Percentiles rank a stretch among this genome's conserved stretches.
These are phyloP conservation scores for Ogataea pignaliae DNA, from an alignment of 805 yeast species.

Conservation along the genomic window DNA sequence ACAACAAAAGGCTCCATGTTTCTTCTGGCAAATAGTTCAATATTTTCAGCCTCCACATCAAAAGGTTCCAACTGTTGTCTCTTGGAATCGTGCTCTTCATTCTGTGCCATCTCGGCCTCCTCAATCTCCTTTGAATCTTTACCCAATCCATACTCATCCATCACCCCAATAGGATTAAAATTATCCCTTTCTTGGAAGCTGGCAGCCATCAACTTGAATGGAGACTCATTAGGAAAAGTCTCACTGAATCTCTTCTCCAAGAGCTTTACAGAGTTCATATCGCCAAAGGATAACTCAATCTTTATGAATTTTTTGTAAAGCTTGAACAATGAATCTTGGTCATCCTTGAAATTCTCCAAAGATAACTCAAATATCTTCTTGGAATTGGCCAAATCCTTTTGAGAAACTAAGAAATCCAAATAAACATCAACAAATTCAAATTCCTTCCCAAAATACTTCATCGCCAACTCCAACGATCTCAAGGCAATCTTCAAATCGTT, in stretches of 20 bases:
- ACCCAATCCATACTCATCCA: constrained; percentile 27
- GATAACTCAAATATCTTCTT: constrained; percentile 81
- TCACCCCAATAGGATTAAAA: constrained; percentile 31
- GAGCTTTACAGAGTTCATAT: constrained; percentile 57
- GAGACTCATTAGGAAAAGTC: constrained; percentile 57
- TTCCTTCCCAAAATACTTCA: constrained; percentile 46
- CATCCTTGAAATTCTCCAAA: constrained; percentile 46
- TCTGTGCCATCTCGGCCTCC: not conserved
- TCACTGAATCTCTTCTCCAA: constrained; percentile 65
- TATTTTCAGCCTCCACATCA: constrained; percentile 15
- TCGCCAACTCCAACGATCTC: constrained; percentile 74
- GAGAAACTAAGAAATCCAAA: constrained; percentile 62
- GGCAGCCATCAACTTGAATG: constrained; percentile 19
- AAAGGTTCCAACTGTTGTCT: constrained; percentile 7
- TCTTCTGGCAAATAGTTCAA: constrained; percentile 16
- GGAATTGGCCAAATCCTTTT: constrained; percentile 65
- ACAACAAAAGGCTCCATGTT: constrained; percentile 24
- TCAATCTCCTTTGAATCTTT: constrained; percentile 10
- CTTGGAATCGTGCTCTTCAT: constrained; percentile 18
- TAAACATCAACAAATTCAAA: constrained; percentile 66
- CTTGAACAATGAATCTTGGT: constrained; percentile 36
- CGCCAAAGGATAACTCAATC: constrained; percentile 69
- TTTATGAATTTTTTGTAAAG: constrained; percentile 57
- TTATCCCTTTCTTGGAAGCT: constrained; percentile 16
- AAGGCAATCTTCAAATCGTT: constrained; percentile 65